These are phyloP conservation scores for Pseudogymnoascus sp. DNA, from an alignment of 2,329 filamentous ascomycete species.

Conservation along the genomic window DNA sequence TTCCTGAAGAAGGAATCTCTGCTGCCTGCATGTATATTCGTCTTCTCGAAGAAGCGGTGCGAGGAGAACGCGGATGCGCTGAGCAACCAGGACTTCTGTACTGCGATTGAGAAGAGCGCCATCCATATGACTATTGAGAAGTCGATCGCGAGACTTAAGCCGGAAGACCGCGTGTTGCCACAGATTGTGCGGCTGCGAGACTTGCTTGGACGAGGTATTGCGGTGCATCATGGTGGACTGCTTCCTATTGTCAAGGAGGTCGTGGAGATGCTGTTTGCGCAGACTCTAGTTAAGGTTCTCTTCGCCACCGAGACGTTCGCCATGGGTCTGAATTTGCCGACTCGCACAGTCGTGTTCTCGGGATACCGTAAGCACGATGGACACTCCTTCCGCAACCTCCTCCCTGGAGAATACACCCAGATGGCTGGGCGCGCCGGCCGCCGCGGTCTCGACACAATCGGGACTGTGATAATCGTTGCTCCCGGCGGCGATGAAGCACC, in stretches of 20 bases:
- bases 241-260: conserved; percentile 96
- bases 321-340: conserved; percentile 94
- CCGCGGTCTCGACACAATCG: conserved; percentile 84
- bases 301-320: conserved; percentile 98
- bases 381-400: conserved; percentile 77
- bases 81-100: conserved; percentile 92
- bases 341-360: conserved; percentile 93
- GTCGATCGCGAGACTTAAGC: conserved; percentile 82
- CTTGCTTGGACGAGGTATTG: conserved; percentile 77
- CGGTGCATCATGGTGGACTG: conserved; percentile 90
- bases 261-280: conserved; percentile 92
- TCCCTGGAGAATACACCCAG: conserved; percentile 95
- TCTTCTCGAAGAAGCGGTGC: conserved; percentile 96
- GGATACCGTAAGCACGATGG: conserved; percentile 96
- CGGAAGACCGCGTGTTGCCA: conserved; percentile 80
- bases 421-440: conserved; percentile 95
- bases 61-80: conserved; percentile 95
- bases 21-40: conserved; percentile 90
- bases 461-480: conserved; percentile 88
- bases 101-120: conserved; percentile 85
- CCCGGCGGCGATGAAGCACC: conserved; percentile 77
- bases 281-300: conserved; percentile 88
- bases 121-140: conserved; percentile 98
- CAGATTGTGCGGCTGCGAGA: conserved; percentile 86
- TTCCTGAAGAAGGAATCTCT: conserved; percentile 80